Base-by-base conservation (phyloP, 2,329 filamentous ascomycete genomes). In the Furcasterigmium sp. region DNA sequence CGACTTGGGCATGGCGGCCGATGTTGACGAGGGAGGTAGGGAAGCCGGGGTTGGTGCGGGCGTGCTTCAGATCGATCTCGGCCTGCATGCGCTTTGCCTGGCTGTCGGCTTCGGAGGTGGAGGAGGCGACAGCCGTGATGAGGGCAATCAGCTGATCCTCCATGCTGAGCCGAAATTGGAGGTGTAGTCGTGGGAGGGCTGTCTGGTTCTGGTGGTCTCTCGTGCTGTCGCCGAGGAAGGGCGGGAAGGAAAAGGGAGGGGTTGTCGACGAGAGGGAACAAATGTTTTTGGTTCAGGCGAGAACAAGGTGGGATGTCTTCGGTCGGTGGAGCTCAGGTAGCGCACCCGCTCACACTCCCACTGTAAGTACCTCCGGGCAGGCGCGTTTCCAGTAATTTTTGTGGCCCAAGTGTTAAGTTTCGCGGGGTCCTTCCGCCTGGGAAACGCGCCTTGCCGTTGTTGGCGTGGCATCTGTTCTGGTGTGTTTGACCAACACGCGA, bases 71-170 rank as follows among this genome's bases (percentile, higher is more conserved):
- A 56, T 89, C 86, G 59, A 84, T 75, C 69, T 98, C 93, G 55
- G 93, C 93, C 62, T 87, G 82, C 62, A 87, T 90, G 64, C 91
- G 85, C 45, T 85, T 83, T 43, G 70, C 82, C 63, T 91, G 84
- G 46, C 83, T 80, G 47, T 86, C 58, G 51, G 84, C 83, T 70
- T 95, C 89, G 39, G 91, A 95, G 67, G 90, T 88, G 57, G 85
- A 81, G 21, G 20, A 19, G 19, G 39, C 19, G 21, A 41, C 23
- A 30, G 30, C 39, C 20, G 9, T 13, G 51, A 98, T 83, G 63
- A 97, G 78, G 65, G 84, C 83, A 56, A 93, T 83, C 65, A 98
- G 81, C 73, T 95, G 84, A 69, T 94, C 85, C 78, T 95, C 91
- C 90, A 95, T 95, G 56, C 59, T 68, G 60, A 52, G 55, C 18